Evolutionary conservation across 2,329 filamentous ascomycete genomes (phyloP), one percentile per base, ranked within the genome.

Genomic region (Elsinoe necatrix): DNA sequence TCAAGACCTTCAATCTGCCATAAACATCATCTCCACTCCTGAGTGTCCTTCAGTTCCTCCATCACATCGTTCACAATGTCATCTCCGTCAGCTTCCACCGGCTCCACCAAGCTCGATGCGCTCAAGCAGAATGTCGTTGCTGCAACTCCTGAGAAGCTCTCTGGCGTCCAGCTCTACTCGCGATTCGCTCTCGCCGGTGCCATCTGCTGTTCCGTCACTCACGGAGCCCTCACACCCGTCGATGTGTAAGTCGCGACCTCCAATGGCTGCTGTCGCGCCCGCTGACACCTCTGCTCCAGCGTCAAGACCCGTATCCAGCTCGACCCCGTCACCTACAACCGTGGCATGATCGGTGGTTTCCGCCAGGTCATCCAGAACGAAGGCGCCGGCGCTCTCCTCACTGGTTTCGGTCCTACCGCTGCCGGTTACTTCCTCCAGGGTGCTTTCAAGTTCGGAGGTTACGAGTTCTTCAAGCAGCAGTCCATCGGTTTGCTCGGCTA

Each of bases 281-380:
- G 12, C 27, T 12, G 21, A 55, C 58, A 35, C 42, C 21, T 37
- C 39, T 29, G n/a, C 41, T 12, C 14, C 8, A 45, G 41, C 77
- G 88, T 95, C 81, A 95, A 95, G 85, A 95, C 89, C 68, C 84
- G 88, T 76, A 95, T 95, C 75, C 89, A 95, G 81, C 87, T 95
- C 73, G 89, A 95, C 76, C 89, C 89, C 65, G 79, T 72, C 66
- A 92, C 86, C 75, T 95, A 93, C 82, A 95, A 95, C 85, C 82
- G 79, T 68, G 89, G 89, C 71, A 79, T 95, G 74, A 80, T 95
- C 73, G 87, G 88, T 71, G 87, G 87, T 68, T 91, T 95, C 85
- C 81, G 82, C 69, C 86, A 93, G 78, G 87, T 95, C 74, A 81
- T 95, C 73, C 76, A 81, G 68, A 87, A 83, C 65, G 89, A 95